Evolutionary conservation across 805 yeast species (phyloP).

Genomic region (Diddensiella santjacobensis): DNA sequence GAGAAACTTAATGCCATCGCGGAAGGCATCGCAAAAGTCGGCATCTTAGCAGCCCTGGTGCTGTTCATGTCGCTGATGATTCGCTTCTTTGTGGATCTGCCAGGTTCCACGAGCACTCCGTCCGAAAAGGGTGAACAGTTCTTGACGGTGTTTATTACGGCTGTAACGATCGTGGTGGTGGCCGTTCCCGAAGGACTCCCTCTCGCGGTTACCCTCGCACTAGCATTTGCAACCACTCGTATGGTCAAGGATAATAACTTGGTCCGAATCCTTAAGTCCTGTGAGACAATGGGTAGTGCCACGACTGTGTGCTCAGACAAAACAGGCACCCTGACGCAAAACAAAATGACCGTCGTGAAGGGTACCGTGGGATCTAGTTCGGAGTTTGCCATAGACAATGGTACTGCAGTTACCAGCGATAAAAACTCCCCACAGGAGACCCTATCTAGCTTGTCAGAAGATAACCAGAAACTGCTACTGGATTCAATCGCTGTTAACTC

Average conservation of each 20-base stretch:
- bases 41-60: conserved; percentile 78
- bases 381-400: conserved; percentile 43
- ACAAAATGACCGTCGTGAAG: conserved; percentile 83
- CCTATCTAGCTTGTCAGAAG: conserved; percentile 14
- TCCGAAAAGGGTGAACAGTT: conserved; percentile 82
- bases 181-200: conserved; percentile 99
- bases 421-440: conserved; percentile 5
- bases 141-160: conserved; percentile 80
- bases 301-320: conserved; percentile 96
- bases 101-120: conserved; percentile 44
- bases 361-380: conserved; percentile 57
- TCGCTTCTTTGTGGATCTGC: conserved; percentile 63
- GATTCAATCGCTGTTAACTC: conserved; percentile 75
- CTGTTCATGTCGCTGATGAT: conserved; percentile 75
- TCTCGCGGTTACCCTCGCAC: conserved; percentile 90
- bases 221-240: conserved; percentile 97
- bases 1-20: conserved; percentile 76
- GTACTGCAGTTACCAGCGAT: conserved; percentile 2
- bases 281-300: conserved; percentile 99
- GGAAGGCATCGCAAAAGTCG: conserved; percentile 92
- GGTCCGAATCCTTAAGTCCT: conserved; percentile 88
- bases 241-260: conserved; percentile 96
- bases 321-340: conserved; percentile 95
- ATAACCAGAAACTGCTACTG: conserved; percentile 30
- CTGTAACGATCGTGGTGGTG: conserved; percentile 90